Percentiles rank a stretch among this genome's conserved stretches.
phyloP scores from a whole-genome alignment of 78 protist genomes.

The Dictyostelium purpureum region DNA sequence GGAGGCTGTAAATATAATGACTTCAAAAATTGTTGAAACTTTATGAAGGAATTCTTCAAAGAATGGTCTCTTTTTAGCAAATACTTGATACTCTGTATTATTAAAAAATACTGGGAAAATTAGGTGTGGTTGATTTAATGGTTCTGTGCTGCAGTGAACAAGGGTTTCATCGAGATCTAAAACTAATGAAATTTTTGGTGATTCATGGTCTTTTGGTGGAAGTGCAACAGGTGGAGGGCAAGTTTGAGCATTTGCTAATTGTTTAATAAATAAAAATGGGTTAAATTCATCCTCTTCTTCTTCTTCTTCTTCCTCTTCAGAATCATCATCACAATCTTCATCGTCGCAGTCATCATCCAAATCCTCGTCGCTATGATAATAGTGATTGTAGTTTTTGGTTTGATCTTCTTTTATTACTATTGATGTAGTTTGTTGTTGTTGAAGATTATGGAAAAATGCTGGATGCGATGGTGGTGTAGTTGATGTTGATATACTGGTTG shows the following conservation, averaged over 20 bases:
- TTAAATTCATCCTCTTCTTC: conserved; percentile 54
- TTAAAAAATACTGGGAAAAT: conserved; percentile 70
- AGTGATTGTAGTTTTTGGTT: too few relatives aligned
- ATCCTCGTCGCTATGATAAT: background rate
- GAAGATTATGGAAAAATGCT: background rate
- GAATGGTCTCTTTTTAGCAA: conserved; percentile 87
- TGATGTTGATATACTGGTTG: background rate
- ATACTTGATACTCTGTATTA: conserved; percentile 68
- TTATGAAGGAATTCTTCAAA: conserved; percentile 80
- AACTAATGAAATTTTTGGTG: conserved; percentile 85
- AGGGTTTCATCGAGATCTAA: conserved; percentile 94
- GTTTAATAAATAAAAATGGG: conserved; percentile 70
- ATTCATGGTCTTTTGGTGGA: conserved; percentile 43
- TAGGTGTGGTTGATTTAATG: conserved; percentile 73
- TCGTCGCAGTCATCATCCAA: background rate
- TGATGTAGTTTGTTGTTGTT: background rate
- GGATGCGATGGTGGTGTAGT: background rate
- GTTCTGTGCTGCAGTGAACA: conserved; percentile 88
- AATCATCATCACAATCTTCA: conserved; percentile 16
- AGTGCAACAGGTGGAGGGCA: conserved; percentile 17
- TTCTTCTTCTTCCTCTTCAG: conserved; percentile 49
- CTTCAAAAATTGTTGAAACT: conserved; percentile 78
- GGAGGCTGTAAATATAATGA: conserved; percentile 95
- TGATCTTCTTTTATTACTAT: background rate
- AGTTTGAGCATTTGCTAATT: background rate